These are phyloP conservation scores for Thalassiosira profunda DNA, from an alignment of 108 stramenopile genomes.

Conservation along the genomic window DNA sequence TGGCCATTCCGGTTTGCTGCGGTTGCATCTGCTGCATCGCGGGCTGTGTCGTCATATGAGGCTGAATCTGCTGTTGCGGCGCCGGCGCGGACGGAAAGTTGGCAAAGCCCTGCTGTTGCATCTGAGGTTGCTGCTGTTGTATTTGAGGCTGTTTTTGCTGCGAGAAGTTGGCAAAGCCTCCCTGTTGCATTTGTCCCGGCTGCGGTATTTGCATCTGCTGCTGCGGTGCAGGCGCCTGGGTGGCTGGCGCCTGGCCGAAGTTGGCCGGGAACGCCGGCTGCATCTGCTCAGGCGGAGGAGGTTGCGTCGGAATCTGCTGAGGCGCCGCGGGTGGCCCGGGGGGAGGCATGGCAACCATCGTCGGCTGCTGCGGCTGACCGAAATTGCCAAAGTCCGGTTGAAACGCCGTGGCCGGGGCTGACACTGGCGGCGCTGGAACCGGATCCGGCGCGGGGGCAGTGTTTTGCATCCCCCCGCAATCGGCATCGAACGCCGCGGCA, in stretches of 20 bases:
- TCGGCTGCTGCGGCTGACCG: conserved; percentile 6
- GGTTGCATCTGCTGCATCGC: conserved; percentile 7
- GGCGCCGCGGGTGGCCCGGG: neutral
- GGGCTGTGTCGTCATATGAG: neutral
- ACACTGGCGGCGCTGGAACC: neutral
- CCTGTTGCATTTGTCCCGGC: neutral
- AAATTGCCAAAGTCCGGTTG: conserved; percentile 35
- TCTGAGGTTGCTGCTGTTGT: conserved; percentile 16
- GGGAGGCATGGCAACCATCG: conserved; percentile 10
- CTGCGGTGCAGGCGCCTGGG: conserved; percentile 6
- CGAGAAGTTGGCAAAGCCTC: conserved; percentile 11
- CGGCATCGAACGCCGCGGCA: neutral
- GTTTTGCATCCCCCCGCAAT: conserved; percentile 5
- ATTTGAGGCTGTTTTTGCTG: conserved; percentile 30
- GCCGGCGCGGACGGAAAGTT: conserved; percentile 10
- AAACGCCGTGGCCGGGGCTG: conserved; percentile 18
- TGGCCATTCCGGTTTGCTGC: no score
- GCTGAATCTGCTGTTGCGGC: neutral
- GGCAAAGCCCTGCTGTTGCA: conserved; percentile 22
- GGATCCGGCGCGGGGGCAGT: conserved; percentile 7
- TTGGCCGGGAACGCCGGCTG: conserved; percentile 29
- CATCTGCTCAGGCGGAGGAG: conserved; percentile 14
- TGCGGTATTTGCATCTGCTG: neutral
- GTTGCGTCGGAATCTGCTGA: conserved; percentile 17
- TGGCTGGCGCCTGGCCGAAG: conserved; percentile 14